Percentiles rank a stretch among this genome's conserved stretches.
These are phyloP conservation scores for Cicer cuneatum DNA, from an alignment of 306 rosid species.

Conservation along the genomic window DNA sequence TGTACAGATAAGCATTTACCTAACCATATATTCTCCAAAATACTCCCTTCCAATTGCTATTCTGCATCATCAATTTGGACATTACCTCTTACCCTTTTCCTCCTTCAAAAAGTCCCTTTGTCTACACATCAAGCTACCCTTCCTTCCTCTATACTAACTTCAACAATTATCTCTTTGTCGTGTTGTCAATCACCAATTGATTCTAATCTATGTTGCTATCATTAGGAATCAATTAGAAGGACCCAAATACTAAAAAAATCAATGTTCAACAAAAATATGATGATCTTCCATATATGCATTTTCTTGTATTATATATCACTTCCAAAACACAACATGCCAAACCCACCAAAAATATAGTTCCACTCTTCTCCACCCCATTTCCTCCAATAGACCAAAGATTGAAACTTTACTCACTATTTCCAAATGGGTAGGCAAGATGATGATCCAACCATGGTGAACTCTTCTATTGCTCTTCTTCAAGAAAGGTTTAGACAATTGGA, in stretches of 20 bases:
- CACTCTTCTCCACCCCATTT: neutral
- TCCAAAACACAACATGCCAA: constrained; percentile 59
- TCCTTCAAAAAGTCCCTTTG: constrained; percentile 65
- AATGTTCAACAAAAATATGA: constrained; percentile 48
- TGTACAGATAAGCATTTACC: constrained; percentile 71
- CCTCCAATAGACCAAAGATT: constrained; percentile 37
- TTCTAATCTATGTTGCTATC: constrained; percentile 65
- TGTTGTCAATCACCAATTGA: constrained; percentile 58
- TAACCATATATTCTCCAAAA: constrained; percentile 71
- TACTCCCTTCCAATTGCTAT: constrained; percentile 80
- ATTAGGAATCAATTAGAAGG: constrained; percentile 49
- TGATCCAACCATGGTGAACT: constrained; percentile 63
- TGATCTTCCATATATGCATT: constrained; percentile 51
- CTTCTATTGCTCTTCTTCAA: constrained; percentile 94
- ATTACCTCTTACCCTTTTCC: constrained; percentile 51
- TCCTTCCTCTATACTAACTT: constrained; percentile 65
- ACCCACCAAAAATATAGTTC: constrained; percentile 48
- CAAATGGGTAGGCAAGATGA: constrained; percentile 72
- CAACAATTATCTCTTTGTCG: constrained; percentile 57
- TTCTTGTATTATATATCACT: constrained; percentile 53
- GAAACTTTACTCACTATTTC: constrained; percentile 35
- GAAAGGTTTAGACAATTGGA: constrained; percentile 92
- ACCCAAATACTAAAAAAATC: constrained; percentile 47
- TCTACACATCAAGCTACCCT: constrained; percentile 62
- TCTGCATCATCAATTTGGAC: constrained; percentile 68